Evolutionary conservation across 768 basidiomycete species (phyloP).

Genomic region (Cystobasidiopsis lactophilus): DNA sequence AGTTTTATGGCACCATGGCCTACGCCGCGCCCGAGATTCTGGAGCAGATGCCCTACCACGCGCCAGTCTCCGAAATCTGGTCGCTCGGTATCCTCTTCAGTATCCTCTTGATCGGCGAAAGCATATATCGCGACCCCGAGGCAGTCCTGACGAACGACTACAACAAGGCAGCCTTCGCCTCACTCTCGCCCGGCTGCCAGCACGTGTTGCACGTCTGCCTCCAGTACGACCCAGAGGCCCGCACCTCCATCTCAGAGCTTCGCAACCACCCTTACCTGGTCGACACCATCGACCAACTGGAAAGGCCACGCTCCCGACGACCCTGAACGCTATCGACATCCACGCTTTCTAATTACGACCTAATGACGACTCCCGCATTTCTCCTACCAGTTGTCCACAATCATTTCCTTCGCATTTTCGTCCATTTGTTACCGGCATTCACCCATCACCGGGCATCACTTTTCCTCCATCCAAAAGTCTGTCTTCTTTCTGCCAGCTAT

Average conservation of each 20-base stretch:
- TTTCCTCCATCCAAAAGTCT: too few species aligned
- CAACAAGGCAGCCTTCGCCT: conserved; percentile 3
- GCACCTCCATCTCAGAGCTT: not conserved
- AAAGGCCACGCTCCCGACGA: too few species aligned
- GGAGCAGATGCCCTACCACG: conserved; percentile 24
- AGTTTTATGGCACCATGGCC: conserved; percentile 32
- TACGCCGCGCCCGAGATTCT: conserved; percentile 25
- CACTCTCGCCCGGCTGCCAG: not conserved
- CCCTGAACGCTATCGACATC: too few species aligned
- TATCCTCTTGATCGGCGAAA: conserved; percentile 28
- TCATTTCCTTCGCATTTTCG: too few species aligned
- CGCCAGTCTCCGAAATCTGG: conserved; percentile 28
- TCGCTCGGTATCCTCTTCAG: conserved; percentile 28
- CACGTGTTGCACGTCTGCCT: not conserved
- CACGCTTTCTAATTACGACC: too few species aligned
- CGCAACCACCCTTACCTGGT: not conserved
- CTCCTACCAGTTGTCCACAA: too few species aligned
- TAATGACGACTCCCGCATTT: too few species aligned
- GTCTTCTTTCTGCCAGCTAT: too few species aligned
- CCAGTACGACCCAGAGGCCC: not conserved
- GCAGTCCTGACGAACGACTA: not conserved
- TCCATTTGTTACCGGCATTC: too few species aligned
- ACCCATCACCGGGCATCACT: too few species aligned
- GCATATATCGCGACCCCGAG: conserved; percentile 21
- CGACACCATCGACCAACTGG: not conserved